Evolutionary conservation across 805 yeast genomes (phyloP).

Genomic region (Starmerella roubikii): DNA sequence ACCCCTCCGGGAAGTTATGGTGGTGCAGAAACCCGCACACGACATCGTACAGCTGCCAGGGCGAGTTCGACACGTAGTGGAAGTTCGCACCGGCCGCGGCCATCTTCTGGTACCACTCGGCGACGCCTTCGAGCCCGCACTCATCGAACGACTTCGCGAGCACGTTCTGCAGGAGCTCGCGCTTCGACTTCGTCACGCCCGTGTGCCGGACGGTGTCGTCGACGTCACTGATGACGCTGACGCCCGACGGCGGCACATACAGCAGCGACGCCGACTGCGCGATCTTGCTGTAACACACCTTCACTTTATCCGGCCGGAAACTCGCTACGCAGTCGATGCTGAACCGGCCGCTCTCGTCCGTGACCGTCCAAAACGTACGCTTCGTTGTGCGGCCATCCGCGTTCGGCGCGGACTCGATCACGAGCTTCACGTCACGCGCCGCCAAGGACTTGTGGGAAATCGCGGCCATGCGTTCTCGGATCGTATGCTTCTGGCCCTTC

Average conservation of each 20-base stretch:
- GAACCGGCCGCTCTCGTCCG: conserved; percentile 22
- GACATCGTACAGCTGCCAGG: conserved; percentile 69
- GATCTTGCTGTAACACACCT: conserved; percentile 6
- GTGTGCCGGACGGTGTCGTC: conserved; percentile 90
- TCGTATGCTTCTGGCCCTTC: conserved; percentile 8
- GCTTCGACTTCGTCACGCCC: conserved; percentile 78
- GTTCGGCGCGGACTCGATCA: conserved; percentile 10
- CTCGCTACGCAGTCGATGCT: conserved; percentile 10
- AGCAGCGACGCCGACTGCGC: conserved; percentile 6
- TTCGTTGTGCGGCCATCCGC: conserved; percentile 6
- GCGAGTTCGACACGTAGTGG: conserved; percentile 92
- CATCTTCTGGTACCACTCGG: conserved; percentile 54
- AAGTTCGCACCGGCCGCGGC: conserved; percentile 40
- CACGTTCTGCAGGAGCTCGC: conserved; percentile 67
- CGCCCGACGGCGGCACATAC: conserved; percentile 31
- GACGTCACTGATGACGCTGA: conserved; percentile 74
- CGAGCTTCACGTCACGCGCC: conserved; percentile 14
- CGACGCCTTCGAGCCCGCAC: conserved; percentile 65
- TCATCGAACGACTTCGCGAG: conserved; percentile 49
- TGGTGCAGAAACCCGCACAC: conserved; percentile 42
- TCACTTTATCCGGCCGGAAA: conserved; percentile 14
- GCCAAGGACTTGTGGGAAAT: conserved; percentile 17
- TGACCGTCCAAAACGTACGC: conserved; percentile 14
- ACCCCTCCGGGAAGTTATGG: conserved; percentile 58
- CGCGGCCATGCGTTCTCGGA: conserved; percentile 19